A percentile compares a stretch with the other conserved stretches of the same genome.
phyloP scores from a whole-genome alignment of 2,329 filamentous ascomycete species.

The Dryadomyces quercus-mongolicae region DNA sequence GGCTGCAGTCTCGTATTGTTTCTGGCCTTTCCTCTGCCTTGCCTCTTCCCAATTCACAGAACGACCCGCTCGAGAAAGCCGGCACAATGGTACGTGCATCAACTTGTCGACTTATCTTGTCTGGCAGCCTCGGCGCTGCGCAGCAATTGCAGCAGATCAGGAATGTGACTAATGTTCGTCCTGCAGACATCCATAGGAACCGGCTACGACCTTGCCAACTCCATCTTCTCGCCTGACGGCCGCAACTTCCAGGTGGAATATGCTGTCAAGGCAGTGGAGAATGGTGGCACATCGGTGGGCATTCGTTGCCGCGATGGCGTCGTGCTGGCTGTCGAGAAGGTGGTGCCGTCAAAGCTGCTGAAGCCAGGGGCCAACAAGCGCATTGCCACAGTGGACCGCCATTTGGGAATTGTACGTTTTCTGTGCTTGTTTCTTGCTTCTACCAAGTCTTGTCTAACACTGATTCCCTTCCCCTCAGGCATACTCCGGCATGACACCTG shows the following conservation, averaged over 20 bases:
- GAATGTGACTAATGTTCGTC: background rate
- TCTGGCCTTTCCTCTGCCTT: background rate
- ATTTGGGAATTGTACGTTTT: conserved; percentile 74
- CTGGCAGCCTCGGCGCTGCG: background rate
- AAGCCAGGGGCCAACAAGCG: conserved; percentile 95
- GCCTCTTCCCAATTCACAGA: background rate
- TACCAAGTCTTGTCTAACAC: no score
- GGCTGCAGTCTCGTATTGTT: background rate
- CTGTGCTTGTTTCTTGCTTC: background rate
- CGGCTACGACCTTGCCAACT: conserved; percentile 98
- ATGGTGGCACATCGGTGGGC: conserved; percentile 88
- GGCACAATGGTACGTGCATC: background rate
- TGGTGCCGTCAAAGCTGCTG: conserved; percentile 87
- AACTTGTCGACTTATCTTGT: no score
- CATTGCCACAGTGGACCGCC: conserved; percentile 87
- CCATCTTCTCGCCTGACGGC: conserved; percentile 97
- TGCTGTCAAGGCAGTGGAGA: conserved; percentile 96
- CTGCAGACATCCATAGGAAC: conserved; percentile 95
- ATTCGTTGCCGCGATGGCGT: conserved; percentile 97
- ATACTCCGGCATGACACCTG: conserved; percentile 86
- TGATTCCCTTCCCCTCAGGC: conserved; percentile 45
- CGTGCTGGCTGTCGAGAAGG: conserved; percentile 92
- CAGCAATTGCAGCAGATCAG: no score
- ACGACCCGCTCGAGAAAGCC: no score
- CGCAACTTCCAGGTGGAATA: conserved; percentile 99